Base-by-base conservation (phyloP, 1,284 basidiomycete genomes). In the Trametes polyzona region DNA sequence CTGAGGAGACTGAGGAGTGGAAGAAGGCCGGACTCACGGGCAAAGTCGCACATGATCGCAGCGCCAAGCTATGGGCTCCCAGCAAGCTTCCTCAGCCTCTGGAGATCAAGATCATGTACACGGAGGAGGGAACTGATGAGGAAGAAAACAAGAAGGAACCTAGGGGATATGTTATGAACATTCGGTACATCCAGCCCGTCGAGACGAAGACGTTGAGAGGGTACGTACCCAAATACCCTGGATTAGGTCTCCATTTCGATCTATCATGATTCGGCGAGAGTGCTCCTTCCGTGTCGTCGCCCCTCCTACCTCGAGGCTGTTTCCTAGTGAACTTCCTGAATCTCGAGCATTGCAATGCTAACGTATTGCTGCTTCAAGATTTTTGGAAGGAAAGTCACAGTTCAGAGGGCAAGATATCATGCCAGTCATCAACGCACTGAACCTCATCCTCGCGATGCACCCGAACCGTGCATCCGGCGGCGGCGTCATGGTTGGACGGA, bases 401-500 rank as follows among this genome's bases (percentile, higher is more conserved):
- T 84, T 83, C 64, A 78, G 83, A 30, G 76, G 79, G 51, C 85
- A 84, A 59, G 90, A 92, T 65, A 78, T 86, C 37, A 72, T 81
- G 55, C 90, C 90, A 0, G 73, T 89, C 23, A 77, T 92, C n/a
- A 75, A 89, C 35, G 88, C 89, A 1, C 68, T 92, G 58, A 92
- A 92, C 67, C 71, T 92, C 40, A 78, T 92, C 41, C 76, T 92
- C 5, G 79, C 84, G 24, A 79, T 87, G 16, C 73, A 83, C 63
- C 83, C 90, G 3, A 83, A 77, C 61, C 78, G 83, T n/a, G 70
- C 78, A 8, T 67, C 62, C 3, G 84, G 83, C n/a, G 78, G 78
- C 14, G 90, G 89, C 17, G 78, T 91, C 35, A 81, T 85, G 77
- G 86, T 92, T 12, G 89, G 90, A 4, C 78, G 83, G 54, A 92